Percentiles rank a stretch among this genome's conserved stretches.
Conservation (phyloP, 2,329 filamentous ascomycete species). For the Ascosphaera acerosa region DNA sequence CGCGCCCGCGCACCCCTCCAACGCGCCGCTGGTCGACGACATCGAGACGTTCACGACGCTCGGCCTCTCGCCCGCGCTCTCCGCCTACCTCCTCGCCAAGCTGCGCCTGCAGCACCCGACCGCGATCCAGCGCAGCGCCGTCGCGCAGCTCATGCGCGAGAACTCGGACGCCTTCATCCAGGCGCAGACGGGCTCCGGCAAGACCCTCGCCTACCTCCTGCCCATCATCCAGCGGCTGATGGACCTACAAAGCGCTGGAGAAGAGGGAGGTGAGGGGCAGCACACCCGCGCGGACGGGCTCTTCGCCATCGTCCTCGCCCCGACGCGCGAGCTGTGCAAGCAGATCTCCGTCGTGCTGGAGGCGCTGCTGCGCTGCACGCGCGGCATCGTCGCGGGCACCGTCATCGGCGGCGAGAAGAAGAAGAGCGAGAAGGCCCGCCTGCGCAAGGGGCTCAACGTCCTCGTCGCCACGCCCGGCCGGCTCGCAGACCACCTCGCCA, state of each 20-base stretch:
- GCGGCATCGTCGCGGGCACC: conserved; percentile 82
- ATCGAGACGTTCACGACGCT: conserved; percentile 67
- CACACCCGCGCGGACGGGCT: conserved; percentile 68
- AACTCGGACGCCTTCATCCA: conserved; percentile 88
- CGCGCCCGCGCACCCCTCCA: conserved; percentile 48
- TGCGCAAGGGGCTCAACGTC: conserved; percentile 88
- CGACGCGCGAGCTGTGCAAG: conserved; percentile 79
- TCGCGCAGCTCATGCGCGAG: conserved; percentile 52
- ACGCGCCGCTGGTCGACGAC: conserved; percentile 67
- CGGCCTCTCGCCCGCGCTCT: conserved; percentile 55
- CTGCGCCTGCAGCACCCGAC: conserved; percentile 77
- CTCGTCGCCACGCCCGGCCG: conserved; percentile 84
- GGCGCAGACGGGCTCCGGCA: conserved; percentile 90
- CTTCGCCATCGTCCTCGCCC: conserved; percentile 82
- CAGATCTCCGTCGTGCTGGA: conserved; percentile 79
- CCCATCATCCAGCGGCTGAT: conserved; percentile 79
- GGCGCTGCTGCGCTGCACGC: conserved; percentile 60
- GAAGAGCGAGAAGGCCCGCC: conserved; percentile 68
- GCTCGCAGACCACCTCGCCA: conserved; percentile 71
- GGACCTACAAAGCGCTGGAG: conserved; percentile 30
- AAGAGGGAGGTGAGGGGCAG: conserved; percentile 18
- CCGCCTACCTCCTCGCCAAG: conserved; percentile 61
- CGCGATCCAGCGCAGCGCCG: conserved; percentile 75
- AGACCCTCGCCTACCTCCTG: conserved; percentile 85
- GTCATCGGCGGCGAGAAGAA: conserved; percentile 50